These are phyloP conservation scores for Dendrothele bispora DNA, from an alignment of 768 basidiomycete genomes.

Conservation along the genomic window DNA sequence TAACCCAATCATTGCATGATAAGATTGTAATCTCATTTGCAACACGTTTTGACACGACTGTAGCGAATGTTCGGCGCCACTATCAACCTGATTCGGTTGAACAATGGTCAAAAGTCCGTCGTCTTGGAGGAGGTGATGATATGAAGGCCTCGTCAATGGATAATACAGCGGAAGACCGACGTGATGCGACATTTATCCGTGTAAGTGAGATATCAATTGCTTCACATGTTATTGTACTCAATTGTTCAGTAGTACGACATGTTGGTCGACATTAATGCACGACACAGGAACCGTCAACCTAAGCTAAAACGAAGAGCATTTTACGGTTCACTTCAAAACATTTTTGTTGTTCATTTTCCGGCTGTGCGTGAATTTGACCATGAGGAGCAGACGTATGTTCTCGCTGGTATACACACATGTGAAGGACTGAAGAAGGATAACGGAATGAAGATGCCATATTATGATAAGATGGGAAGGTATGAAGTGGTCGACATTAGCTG, in stretches of 20 bases:
- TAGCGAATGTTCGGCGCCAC: constrained; percentile 20
- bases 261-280: constrained; percentile 27
- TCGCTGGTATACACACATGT: constrained; percentile 21
- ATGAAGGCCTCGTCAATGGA: constrained; percentile 18
- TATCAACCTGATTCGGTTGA: constrained; percentile 12
- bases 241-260: constrained; percentile 28
- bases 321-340: constrained; percentile 31
- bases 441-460: constrained; percentile 20
- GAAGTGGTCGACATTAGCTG: constrained; percentile 23
- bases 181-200: constrained; percentile 33
- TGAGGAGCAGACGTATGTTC: constrained; percentile 20
- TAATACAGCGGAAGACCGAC: constrained; percentile 16
- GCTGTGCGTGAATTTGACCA: neutral
- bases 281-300: neutral
- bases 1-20: no score
- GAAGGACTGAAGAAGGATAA: constrained; percentile 6
- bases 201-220: constrained; percentile 17
- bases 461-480: constrained; percentile 8
- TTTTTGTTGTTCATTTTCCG: constrained; percentile 22
- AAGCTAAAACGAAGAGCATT: constrained; percentile 16
- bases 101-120: no score
- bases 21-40: no score
- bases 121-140: constrained; percentile 27
- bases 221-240: neutral
- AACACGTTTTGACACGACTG: no score